Evolutionary conservation across 148 eudicot species (phyloP).

Genomic region (Heliamphora exappendiculata): DNA sequence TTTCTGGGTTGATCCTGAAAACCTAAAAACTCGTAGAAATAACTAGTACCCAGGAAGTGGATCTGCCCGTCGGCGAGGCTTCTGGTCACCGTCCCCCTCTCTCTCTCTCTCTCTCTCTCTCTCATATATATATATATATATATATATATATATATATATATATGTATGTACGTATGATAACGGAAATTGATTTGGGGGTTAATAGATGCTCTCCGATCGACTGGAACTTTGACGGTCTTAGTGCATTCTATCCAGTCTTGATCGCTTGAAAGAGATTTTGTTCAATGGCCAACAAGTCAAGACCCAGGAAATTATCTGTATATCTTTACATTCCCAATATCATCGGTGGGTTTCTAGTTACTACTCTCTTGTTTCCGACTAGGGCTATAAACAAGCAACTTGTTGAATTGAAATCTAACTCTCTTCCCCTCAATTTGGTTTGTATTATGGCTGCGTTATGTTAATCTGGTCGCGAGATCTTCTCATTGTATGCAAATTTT

Average conservation of each 20-base stretch:
- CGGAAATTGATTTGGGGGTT: not conserved
- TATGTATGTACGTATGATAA: not conserved
- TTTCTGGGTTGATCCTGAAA: slow-evolving; percentile 1
- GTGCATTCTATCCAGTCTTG: slow-evolving; percentile 6
- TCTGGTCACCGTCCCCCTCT: not conserved
- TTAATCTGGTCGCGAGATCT: no score
- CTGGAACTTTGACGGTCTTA: not conserved
- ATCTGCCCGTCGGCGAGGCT: slow-evolving; percentile 3
- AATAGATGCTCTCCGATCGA: not conserved
- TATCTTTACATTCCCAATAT: slow-evolving; percentile 86
- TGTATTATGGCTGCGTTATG: not conserved
- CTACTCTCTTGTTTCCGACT: not conserved
- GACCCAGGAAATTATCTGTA: slow-evolving; percentile 40
- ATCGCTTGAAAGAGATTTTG: slow-evolving; percentile 2
- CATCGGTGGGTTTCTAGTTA: slow-evolving; percentile 43
- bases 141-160: not conserved
- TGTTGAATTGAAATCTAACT: not conserved
- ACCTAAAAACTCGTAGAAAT: not conserved
- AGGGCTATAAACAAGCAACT: not conserved
- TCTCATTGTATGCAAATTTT: not conserved
- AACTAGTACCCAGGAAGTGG: not conserved
- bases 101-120: not conserved
- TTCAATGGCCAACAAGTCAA: slow-evolving; percentile 46
- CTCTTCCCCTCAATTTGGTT: not conserved
- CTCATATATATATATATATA: not conserved